A percentile compares a stretch with the other conserved stretches of the same genome.
These are phyloP conservation scores for Ormosia semicastrata DNA, from an alignment of 306 rosid genomes.

Conservation along the genomic window DNA sequence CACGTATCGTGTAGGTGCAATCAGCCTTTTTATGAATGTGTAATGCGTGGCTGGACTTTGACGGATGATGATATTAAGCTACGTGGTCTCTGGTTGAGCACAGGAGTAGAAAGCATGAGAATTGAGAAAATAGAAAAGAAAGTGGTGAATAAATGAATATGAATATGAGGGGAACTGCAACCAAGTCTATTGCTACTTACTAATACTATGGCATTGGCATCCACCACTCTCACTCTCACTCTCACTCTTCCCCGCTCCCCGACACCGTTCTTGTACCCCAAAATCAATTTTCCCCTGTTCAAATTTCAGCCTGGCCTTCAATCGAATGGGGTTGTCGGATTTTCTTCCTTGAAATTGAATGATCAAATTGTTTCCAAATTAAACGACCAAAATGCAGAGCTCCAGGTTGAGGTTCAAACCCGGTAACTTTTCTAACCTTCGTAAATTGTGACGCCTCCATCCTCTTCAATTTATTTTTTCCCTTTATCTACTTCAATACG, in stretches of 20 bases:
- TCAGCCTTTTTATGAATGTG: too few relatives aligned
- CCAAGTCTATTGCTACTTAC: not conserved
- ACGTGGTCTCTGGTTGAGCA: conserved; percentile 13
- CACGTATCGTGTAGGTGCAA: too few relatives aligned
- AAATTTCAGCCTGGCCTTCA: conserved; percentile 16
- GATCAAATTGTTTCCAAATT: conserved; percentile 32
- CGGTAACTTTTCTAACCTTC: conserved; percentile 38
- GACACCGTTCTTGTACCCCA: not conserved
- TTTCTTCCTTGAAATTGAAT: conserved; percentile 32
- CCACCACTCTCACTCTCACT: not conserved
- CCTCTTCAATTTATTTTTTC: too few relatives aligned
- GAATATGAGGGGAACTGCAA: not conserved
- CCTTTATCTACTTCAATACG: too few relatives aligned
- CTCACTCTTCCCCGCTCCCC: not conserved
- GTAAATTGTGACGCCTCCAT: not conserved
- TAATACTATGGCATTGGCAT: conserved; percentile 14
- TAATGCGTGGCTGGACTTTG: too few relatives aligned
- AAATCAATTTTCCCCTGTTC: conserved; percentile 15
- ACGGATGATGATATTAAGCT: not conserved
- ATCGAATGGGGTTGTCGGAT: conserved; percentile 25
- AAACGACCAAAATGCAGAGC: conserved; percentile 25
- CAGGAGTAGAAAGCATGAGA: not conserved
- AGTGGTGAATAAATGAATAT: not conserved
- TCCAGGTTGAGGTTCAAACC: conserved; percentile 46
- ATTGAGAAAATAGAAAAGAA: not conserved